Conservation (phyloP, 1,139 yeast genomes). For the Kodamaea sp. region DNA sequence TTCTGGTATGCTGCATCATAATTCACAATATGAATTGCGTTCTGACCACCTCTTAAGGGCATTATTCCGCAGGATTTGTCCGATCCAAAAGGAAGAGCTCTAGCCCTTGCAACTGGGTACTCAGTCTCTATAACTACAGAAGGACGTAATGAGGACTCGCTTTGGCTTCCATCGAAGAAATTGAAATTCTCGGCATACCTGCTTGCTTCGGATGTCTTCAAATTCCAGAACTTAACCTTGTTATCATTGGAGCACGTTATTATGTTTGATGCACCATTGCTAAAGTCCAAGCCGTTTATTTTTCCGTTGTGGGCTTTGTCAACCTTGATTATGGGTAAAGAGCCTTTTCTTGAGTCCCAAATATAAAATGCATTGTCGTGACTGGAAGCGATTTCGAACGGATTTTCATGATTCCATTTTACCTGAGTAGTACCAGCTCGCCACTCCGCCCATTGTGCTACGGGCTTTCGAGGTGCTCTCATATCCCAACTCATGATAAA, state of each 20-base stretch:
- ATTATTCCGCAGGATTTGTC: slow-evolving; percentile 78
- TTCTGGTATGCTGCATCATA: slow-evolving; percentile 48
- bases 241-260: slow-evolving; percentile 86
- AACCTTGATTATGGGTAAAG: slow-evolving; percentile 67
- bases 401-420: slow-evolving; percentile 83
- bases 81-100: slow-evolving; percentile 85
- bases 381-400: slow-evolving; percentile 77
- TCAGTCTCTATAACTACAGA: slow-evolving; percentile 64
- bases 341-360: slow-evolving; percentile 89
- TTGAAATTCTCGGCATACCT: slow-evolving; percentile 21
- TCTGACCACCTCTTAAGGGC: slow-evolving; percentile 87
- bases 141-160: slow-evolving; percentile 35
- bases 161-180: slow-evolving; percentile 22
- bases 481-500: slow-evolving; percentile 89
- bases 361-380: slow-evolving; percentile 79
- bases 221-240: slow-evolving; percentile 87
- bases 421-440: slow-evolving; percentile 93
- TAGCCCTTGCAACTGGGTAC: slow-evolving; percentile 86
- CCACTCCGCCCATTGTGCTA: slow-evolving; percentile 86
- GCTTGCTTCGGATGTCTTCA: slow-evolving; percentile 29
- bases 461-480: slow-evolving; percentile 72
- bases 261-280: slow-evolving; percentile 57
- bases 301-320: slow-evolving; percentile 73
- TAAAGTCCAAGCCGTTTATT: slow-evolving; percentile 86
- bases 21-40: slow-evolving; percentile 69